Percentiles rank a stretch among this genome's conserved stretches.
Evolutionary conservation across 2,329 filamentous ascomycete species (phyloP).

Genomic region (Pyricularia sp.): DNA sequence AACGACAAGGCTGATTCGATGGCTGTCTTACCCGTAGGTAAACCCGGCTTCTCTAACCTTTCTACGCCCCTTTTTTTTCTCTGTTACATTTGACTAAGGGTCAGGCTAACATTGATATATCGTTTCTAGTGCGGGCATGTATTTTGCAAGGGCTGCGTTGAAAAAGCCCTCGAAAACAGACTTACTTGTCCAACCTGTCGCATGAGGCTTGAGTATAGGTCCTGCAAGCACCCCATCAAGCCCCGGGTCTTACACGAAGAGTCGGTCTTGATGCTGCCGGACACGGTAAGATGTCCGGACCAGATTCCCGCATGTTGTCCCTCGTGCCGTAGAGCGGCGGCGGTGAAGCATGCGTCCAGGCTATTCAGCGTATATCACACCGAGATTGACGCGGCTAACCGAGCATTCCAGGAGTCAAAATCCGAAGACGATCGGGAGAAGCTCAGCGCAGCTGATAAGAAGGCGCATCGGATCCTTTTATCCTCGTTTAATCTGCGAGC

Average conservation of each 20-base stretch:
- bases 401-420: background rate
- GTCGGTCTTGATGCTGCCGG: background rate
- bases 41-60: background rate
- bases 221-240: background rate
- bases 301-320: background rate
- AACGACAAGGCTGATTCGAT: background rate
- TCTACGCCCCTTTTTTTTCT: background rate
- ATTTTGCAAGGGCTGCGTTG: background rate
- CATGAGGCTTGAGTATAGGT: background rate
- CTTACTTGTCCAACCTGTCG: background rate
- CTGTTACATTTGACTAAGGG: background rate
- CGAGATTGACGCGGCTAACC: background rate
- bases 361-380: background rate
- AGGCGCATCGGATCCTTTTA: background rate
- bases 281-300: background rate
- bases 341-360: background rate
- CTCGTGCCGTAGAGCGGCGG: background rate
- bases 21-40: conserved; percentile 2
- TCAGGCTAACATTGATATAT: background rate
- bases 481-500: background rate
- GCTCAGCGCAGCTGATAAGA: background rate
- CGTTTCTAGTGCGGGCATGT: conserved; percentile 4
- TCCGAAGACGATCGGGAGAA: background rate
- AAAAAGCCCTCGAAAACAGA: background rate
- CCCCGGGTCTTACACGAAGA: conserved; percentile 2